Percentiles rank a stretch among this genome's conserved stretches.
These are phyloP conservation scores for Malus sylvestris DNA, from an alignment of 306 rosid genomes.

Conservation along the genomic window DNA sequence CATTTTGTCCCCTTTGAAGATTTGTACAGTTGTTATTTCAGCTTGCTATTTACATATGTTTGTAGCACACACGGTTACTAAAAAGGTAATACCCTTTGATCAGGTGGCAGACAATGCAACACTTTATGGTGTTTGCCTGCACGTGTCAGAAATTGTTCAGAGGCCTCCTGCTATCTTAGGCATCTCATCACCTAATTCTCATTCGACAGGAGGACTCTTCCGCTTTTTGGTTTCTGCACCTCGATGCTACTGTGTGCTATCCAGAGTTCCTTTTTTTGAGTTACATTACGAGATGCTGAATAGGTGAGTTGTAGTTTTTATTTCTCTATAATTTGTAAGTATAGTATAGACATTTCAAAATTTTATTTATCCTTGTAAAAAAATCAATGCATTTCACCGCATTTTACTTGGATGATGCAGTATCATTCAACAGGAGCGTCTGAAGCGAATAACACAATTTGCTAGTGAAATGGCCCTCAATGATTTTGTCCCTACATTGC, in stretches of 20 bases:
- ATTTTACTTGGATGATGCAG: constrained; percentile 61
- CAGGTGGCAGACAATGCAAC: constrained; percentile 80
- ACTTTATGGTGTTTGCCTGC: constrained; percentile 94
- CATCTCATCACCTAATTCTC: constrained; percentile 47
- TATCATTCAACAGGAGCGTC: constrained; percentile 93
- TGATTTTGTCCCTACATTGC: constrained; percentile 39
- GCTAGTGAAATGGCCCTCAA: constrained; percentile 44
- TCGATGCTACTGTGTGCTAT: constrained; percentile 89
- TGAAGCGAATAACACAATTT: constrained; percentile 78
- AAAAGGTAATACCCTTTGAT: constrained; percentile 29
- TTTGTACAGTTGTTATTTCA: background rate
- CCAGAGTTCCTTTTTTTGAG: constrained; percentile 86
- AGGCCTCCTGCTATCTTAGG: constrained; percentile 82
- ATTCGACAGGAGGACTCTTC: constrained; percentile 44
- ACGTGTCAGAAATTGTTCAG: constrained; percentile 92
- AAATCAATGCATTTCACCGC: constrained; percentile 20
- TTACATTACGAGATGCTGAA: constrained; percentile 88
- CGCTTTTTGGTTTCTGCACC: constrained; percentile 95
- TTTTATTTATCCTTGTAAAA: background rate
- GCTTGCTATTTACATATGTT: background rate
- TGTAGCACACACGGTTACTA: constrained; percentile 24
- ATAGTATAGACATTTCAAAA: background rate
- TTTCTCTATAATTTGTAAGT: background rate
- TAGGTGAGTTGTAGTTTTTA: constrained; percentile 42
- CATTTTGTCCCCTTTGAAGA: background rate